Conservation (phyloP, 495 filamentous ascomycete species). For the Cryomyces antarcticus region DNA sequence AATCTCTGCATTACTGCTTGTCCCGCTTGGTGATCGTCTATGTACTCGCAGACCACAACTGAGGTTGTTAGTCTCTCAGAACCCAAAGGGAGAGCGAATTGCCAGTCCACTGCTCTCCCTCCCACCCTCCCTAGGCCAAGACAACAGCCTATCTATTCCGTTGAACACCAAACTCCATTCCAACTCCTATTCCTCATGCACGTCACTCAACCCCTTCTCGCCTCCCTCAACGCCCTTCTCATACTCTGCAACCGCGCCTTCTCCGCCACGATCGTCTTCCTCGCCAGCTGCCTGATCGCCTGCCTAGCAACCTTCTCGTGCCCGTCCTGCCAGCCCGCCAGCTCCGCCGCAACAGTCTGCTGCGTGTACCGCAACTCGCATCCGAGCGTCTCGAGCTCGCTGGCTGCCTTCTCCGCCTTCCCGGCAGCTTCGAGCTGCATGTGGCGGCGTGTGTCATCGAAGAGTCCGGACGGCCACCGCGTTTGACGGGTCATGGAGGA, state of each 20-base stretch:
- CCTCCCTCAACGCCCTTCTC: slow-evolving; percentile 46
- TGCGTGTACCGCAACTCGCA: slow-evolving; percentile 80
- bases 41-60: too few relatives aligned
- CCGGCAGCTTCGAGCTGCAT: slow-evolving; percentile 61
- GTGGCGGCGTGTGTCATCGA: slow-evolving; percentile 75
- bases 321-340: slow-evolving; percentile 86
- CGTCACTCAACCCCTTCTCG: not conserved
- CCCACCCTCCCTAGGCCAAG: too few relatives aligned
- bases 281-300: slow-evolving; percentile 55
- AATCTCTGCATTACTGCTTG: too few relatives aligned
- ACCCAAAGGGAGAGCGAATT: too few relatives aligned
- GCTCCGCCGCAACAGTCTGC: slow-evolving; percentile 72
- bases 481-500: slow-evolving; percentile 50
- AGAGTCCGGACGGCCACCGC: slow-evolving; percentile 60
- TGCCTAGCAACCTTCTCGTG: slow-evolving; percentile 55
- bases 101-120: too few relatives aligned
- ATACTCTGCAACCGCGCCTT: slow-evolving; percentile 61
- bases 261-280: slow-evolving; percentile 58
- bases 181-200: too few relatives aligned
- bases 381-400: slow-evolving; percentile 44
- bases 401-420: slow-evolving; percentile 41
- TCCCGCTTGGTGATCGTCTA: too few relatives aligned
- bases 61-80: too few relatives aligned
- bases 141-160: too few relatives aligned
- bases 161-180: too few relatives aligned